Conservation (phyloP, 2,329 filamentous ascomycete species). For the Aspergillus sojae region DNA sequence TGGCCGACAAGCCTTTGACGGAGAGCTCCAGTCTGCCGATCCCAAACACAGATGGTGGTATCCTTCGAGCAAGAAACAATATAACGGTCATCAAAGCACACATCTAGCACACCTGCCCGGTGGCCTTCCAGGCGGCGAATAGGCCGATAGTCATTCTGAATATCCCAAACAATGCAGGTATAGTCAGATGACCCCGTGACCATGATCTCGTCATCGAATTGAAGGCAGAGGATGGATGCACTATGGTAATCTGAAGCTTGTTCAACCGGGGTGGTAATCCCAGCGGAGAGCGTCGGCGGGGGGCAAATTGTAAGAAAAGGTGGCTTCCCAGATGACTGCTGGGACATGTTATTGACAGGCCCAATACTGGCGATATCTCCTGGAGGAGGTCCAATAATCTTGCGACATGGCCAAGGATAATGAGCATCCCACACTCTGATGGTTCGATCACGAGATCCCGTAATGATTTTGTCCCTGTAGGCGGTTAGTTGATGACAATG, state of each 20-base stretch:
- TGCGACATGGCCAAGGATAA: conserved; percentile 74
- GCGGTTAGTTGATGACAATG: background rate
- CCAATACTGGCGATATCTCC: conserved; percentile 44
- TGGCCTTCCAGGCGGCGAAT: conserved; percentile 78
- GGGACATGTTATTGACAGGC: conserved; percentile 52
- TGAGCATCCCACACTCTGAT: conserved; percentile 96
- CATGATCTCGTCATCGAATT: conserved; percentile 90
- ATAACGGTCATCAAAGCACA: conserved; percentile 87
- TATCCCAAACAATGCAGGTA: conserved; percentile 87
- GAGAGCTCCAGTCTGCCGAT: conserved; percentile 74
- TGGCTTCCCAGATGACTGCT: conserved; percentile 42
- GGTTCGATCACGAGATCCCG: conserved; percentile 91
- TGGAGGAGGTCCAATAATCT: conserved; percentile 79
- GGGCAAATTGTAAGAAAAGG: conserved; percentile 54
- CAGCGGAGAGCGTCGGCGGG: conserved; percentile 56
- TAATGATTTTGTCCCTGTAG: conserved; percentile 84
- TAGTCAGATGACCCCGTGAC: conserved; percentile 94
- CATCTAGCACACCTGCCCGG: conserved; percentile 84
- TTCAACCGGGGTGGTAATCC: conserved; percentile 47
- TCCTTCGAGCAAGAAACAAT: conserved; percentile 99
- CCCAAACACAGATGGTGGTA: conserved; percentile 90
- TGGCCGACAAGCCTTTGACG: conserved; percentile 83
- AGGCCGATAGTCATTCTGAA: conserved; percentile 76
- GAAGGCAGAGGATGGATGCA: conserved; percentile 90
- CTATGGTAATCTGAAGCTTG: conserved; percentile 68